Base-by-base conservation (phyloP, 2,329 filamentous ascomycete species). In the Akanthomyces uredinophilus region DNA sequence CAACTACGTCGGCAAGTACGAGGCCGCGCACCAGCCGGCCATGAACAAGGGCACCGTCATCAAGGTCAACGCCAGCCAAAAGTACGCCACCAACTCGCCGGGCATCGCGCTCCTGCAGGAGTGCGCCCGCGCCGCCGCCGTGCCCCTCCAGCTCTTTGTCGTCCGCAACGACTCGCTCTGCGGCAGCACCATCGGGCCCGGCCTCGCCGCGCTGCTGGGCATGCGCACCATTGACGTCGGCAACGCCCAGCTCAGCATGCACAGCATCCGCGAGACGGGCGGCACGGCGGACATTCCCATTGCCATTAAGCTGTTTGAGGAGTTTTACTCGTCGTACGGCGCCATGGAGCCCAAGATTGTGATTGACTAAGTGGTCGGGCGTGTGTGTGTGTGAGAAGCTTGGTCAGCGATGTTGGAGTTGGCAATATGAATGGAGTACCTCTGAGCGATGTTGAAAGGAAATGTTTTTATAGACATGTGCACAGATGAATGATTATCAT, bases 31-130 rank as follows among this genome's bases (percentile, higher is more conserved):
- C 78, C 86, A 91, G 67, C 95, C 95, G 5, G 88, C 93, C 76
- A 96, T 99, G 84, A 99, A 99, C 83, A 91, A 92, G 75, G 95
- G 95, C 57, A 91, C 91, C 4, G 94, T 98, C 51, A 92, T 99
- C 81, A 99, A 99, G 79, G 84, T 99, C 81, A 99, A 99, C 73
- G 95, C 95, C 65, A 99, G 98, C 75, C 92, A 95, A 68, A 89
- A 93, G 65, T 99, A 99, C 77, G 92, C 94, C 35, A 99, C 95
- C 60, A 98, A 97, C 79, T 91, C 92, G 0, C 95, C 95, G 1
- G 95, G 95, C 41, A 96, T 98, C 68, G 94, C 96, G 8, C 81
- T 99, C 39, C 75, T 99, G 13, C 91, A 97, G 75, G 93, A 98
- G 78, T 87, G 89, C 47, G 95, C 95, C 52, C 85, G 83, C 52